These are phyloP conservation scores for Pseudogymnoascus destructans DNA, from an alignment of 2,329 filamentous ascomycete species.

Conservation along the genomic window DNA sequence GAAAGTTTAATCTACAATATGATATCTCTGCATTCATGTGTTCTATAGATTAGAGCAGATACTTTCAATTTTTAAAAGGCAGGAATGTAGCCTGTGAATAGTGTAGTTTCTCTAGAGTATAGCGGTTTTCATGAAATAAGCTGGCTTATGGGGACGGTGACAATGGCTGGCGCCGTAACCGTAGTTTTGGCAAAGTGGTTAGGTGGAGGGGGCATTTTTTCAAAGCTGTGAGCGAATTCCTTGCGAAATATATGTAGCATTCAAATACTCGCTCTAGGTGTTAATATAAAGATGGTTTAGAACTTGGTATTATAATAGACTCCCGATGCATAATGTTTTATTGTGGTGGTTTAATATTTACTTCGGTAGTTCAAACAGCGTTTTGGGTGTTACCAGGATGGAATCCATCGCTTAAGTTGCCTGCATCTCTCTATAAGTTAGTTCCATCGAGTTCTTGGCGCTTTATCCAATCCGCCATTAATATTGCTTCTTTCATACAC, in stretches of 20 bases:
- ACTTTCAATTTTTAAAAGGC: too few species aligned
- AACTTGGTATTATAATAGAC: background rate
- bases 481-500: background rate
- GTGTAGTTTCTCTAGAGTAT: too few species aligned
- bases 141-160: constrained; percentile 20
- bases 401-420: background rate
- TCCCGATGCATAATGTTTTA: background rate
- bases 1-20: too few species aligned
- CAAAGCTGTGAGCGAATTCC: background rate
- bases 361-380: background rate
- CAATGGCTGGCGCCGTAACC: constrained; percentile 15
- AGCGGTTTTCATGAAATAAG: constrained; percentile 28
- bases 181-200: constrained; percentile 9
- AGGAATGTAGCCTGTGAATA: too few species aligned
- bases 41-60: too few species aligned
- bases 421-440: background rate
- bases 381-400: background rate
- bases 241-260: background rate
- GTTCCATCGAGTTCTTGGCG: background rate
- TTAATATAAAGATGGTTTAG: background rate
- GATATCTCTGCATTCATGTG: too few species aligned
- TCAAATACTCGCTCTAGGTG: background rate
- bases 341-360: background rate
- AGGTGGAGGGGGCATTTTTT: background rate
- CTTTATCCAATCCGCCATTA: background rate